Conservation (phyloP, 495 filamentous ascomycete genomes). For the Penicillium angulare region DNA sequence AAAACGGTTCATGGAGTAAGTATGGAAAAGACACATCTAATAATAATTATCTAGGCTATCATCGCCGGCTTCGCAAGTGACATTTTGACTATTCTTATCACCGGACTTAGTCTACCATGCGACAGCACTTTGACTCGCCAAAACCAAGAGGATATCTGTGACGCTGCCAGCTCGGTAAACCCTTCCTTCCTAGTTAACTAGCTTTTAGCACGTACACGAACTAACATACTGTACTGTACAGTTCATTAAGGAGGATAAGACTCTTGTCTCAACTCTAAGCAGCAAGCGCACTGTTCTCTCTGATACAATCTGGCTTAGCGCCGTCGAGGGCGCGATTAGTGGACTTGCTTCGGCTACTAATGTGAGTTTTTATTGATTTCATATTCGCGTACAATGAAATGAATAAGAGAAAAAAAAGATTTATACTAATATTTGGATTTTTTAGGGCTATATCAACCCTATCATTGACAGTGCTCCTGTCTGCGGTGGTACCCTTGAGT, state of each 20-base stretch:
- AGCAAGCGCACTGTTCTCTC: background rate
- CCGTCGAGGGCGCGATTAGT: background rate
- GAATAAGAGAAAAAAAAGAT: background rate
- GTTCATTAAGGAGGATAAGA: background rate
- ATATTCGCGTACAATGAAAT: background rate
- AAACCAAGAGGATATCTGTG: slow-evolving; percentile 3
- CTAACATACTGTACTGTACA: background rate
- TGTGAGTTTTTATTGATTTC: background rate
- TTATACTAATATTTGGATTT: background rate
- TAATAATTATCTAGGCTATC: background rate
- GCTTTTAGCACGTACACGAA: background rate
- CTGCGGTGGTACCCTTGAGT: slow-evolving; percentile 1
- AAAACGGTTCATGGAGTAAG: too few species aligned
- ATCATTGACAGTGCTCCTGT: background rate
- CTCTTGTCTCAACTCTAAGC: background rate
- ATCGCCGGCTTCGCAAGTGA: background rate
- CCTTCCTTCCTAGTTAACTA: background rate
- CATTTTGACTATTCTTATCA: background rate
- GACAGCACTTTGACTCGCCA: background rate
- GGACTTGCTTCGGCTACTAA: background rate
- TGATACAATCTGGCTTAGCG: background rate
- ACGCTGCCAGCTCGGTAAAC: background rate
- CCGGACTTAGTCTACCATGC: background rate
- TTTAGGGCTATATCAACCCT: background rate
- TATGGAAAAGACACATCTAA: background rate